phyloP scores from a whole-genome alignment of 2,329 filamentous ascomycete genomes.

The Claviceps africana region DNA sequence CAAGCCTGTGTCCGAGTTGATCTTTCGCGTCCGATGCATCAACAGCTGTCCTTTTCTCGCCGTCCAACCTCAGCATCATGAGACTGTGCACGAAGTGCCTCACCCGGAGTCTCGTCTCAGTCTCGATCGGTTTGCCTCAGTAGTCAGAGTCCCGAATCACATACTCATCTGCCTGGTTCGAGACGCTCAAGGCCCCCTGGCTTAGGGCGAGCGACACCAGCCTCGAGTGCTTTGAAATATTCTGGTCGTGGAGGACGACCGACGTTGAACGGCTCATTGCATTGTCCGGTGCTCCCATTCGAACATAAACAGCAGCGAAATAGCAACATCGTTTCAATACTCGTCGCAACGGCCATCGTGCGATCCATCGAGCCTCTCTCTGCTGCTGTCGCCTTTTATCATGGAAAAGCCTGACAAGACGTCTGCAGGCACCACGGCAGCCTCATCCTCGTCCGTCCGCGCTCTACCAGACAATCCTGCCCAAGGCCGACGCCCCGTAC shows the following conservation, averaged over 20 bases:
- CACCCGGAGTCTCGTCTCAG: slow-evolving; percentile 11
- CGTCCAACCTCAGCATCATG: slow-evolving; percentile 15
- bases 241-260: slow-evolving; percentile 1
- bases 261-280: slow-evolving; percentile 7
- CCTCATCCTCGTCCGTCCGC: slow-evolving; percentile 16
- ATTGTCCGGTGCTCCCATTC: not conserved
- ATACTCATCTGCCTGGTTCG: slow-evolving; percentile 6
- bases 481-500: slow-evolving; percentile 24
- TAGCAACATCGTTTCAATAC: slow-evolving; percentile 2
- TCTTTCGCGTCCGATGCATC: not conserved
- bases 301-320: not conserved
- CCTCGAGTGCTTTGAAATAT: slow-evolving; percentile 16
- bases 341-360: slow-evolving; percentile 4
- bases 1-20: not conserved
- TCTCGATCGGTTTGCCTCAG: slow-evolving; percentile 17
- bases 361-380: slow-evolving; percentile 3
- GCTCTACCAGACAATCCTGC: slow-evolving; percentile 27
- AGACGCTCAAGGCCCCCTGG: slow-evolving; percentile 9
- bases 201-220: slow-evolving; percentile 11
- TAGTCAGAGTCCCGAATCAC: not conserved
- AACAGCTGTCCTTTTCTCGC: not conserved
- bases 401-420: slow-evolving; percentile 24
- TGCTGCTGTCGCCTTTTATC: slow-evolving; percentile 9
- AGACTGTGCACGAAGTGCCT: slow-evolving; percentile 12
- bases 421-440: slow-evolving; percentile 11